Percentiles rank a stretch among this genome's conserved stretches.
These are phyloP conservation scores for Fagopyrum homotropicum DNA, from an alignment of 148 eudicot species.

Conservation along the genomic window DNA sequence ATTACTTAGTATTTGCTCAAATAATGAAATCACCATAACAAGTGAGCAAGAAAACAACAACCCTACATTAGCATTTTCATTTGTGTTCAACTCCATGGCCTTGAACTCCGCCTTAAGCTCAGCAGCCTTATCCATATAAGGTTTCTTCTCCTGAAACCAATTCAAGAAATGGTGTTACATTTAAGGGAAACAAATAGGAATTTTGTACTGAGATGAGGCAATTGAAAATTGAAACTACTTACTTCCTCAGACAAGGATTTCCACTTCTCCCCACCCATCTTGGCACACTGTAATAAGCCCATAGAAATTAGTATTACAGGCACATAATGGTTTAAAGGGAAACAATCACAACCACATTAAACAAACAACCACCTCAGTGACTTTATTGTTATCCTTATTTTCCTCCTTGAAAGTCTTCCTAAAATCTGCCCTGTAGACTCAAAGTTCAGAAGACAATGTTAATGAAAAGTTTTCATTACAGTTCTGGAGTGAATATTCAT, in stretches of 20 bases:
- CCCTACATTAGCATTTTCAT: slow-evolving; percentile 37
- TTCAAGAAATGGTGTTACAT: not conserved
- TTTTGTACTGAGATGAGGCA: not conserved
- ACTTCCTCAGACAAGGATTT: slow-evolving; percentile 79
- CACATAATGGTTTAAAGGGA: not conserved
- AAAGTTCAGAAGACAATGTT: not conserved
- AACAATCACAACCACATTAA: not conserved
- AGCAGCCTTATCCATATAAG: slow-evolving; percentile 57
- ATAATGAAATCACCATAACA: not conserved
- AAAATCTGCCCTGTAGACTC: slow-evolving; percentile 60
- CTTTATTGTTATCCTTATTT: slow-evolving; percentile 66
- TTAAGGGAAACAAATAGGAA: not conserved
- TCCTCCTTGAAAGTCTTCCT: slow-evolving; percentile 67
- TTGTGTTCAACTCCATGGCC: slow-evolving; percentile 38
- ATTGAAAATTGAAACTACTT: slow-evolving; percentile 16
- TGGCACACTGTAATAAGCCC: not conserved
- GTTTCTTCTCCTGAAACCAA: slow-evolving; percentile 59
- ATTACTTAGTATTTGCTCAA: not conserved
- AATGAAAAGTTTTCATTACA: not conserved
- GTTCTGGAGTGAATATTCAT: not conserved
- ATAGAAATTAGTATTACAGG: not conserved
- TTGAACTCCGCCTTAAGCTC: slow-evolving; percentile 74
- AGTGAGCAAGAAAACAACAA: not conserved
- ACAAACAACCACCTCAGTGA: slow-evolving; percentile 31
- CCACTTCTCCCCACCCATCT: slow-evolving; percentile 31